Evolutionary conservation across 2,329 filamentous ascomycete species (phyloP), one percentile per base, ranked within the genome.

Genomic region (Phoma sp.): DNA sequence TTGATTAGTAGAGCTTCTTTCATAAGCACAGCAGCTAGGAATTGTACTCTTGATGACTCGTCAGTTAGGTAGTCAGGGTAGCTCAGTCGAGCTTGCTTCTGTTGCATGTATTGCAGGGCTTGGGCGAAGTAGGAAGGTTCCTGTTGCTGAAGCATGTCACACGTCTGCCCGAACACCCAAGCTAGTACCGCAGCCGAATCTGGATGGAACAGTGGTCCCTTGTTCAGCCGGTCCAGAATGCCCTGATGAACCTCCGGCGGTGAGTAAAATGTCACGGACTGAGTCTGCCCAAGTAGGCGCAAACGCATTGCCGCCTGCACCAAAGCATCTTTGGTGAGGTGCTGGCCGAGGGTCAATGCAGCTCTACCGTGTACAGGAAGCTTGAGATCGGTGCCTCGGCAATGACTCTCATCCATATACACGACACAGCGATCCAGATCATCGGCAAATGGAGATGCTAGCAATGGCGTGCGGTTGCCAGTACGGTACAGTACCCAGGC

Each of bases 271-370:
- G 74, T 71, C 0, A 89, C 68, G 0, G 82, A 82, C 51, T 89
- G 86, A 0, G 82, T 83, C 2, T 77, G 77, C 0, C 75, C 80
- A 0, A 90, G 74, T 40, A 88, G 82, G 1, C 88, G 79, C 0
- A 90, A 70, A 55, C 87, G 76, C 86, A 90, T 89, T 0, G 86
- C 85, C 48, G 86, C 87, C 84, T 89, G 85, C 0, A 87, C 84
- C 0, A 82, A 81, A 8, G 84, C 79, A 51, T 88, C 86, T 55
- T 88, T 88, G 0, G 83, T 86, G 48, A 85, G 80, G 1, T 81
- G 78, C 0, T 84, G 74, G 0, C 82, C 82, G 0, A 88, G 70
- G 0, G 85, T 88, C 1, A 88, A 62, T 0, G 84, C 85, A 0
- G 80, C 85, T 1, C 51, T 60, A 0, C 82, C 80, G 1, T 65